Percentiles rank a stretch among this genome's conserved stretches.
phyloP scores from a whole-genome alignment of 371 early-diverging fungal genomes.

The Rhizomucor pusillus region DNA sequence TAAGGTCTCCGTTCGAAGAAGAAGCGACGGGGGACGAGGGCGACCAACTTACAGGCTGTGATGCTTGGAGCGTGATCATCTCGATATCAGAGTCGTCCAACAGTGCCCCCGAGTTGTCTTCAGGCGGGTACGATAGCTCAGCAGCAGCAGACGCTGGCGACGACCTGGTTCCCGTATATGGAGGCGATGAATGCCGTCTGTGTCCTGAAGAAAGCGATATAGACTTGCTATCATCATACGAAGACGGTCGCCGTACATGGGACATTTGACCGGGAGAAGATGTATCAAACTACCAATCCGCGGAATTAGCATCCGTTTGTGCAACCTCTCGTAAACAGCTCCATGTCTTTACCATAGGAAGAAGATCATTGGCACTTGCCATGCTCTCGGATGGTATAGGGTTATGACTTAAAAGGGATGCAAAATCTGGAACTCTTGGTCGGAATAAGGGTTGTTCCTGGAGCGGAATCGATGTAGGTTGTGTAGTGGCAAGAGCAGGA shows the following conservation, averaged over 20 bases:
- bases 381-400: too few species aligned
- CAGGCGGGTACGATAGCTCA: not conserved
- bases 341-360: not conserved
- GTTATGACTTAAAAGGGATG: not conserved
- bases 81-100: not conserved
- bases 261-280: not conserved
- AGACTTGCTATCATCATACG: not conserved
- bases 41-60: conserved; percentile 1
- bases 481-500: not conserved
- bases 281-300: not conserved
- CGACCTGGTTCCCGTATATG: not conserved
- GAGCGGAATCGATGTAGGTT: not conserved
- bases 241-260: not conserved
- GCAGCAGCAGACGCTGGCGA: not conserved
- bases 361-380: too few species aligned
- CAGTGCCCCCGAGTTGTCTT: not conserved
- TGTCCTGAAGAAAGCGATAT: not conserved
- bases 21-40: not conserved
- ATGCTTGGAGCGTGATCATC: not conserved
- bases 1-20: not conserved
- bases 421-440: not conserved
- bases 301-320: not conserved
- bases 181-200: too few species aligned
- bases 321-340: not conserved
- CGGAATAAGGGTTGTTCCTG: not conserved